A percentile compares a stretch with the other conserved stretches of the same genome.
phyloP scores from a whole-genome alignment of 768 basidiomycete species.

The Tulasnella sp. region DNA sequence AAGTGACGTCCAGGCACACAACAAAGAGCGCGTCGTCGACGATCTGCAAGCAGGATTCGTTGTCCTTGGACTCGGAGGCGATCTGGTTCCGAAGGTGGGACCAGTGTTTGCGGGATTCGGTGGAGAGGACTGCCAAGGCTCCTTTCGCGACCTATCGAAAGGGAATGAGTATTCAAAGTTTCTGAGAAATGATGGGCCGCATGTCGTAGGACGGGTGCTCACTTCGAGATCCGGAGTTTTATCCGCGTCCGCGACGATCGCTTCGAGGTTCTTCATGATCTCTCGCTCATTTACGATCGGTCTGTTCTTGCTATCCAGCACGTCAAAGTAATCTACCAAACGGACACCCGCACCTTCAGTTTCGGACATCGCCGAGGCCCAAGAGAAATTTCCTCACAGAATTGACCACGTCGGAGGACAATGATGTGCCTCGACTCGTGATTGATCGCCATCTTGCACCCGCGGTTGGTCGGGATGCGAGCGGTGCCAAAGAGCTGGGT shows the following conservation, averaged over 20 bases:
- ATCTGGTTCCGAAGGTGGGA: slow-evolving; percentile 59
- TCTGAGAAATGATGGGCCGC: too few species aligned
- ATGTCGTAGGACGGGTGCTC: too few species aligned
- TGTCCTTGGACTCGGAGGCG: slow-evolving; percentile 46
- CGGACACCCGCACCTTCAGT: too few species aligned
- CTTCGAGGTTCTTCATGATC: slow-evolving; percentile 77
- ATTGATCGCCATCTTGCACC: slow-evolving; percentile 77
- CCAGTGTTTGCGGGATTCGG: slow-evolving; percentile 92
- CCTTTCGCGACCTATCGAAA: slow-evolving; percentile 73
- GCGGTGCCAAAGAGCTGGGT: slow-evolving; percentile 81
- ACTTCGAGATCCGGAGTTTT: slow-evolving; percentile 58
- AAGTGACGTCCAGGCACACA: slow-evolving; percentile 79
- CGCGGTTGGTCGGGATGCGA: slow-evolving; percentile 81
- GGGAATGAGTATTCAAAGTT: too few species aligned
- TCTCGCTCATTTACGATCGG: slow-evolving; percentile 84
- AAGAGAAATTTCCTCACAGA: slow-evolving; percentile 57
- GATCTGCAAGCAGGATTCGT: slow-evolving; percentile 68
- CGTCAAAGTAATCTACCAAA: slow-evolving; percentile 83
- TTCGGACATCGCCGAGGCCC: too few species aligned
- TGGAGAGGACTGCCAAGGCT: slow-evolving; percentile 86
- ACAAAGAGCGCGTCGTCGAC: slow-evolving; percentile 87
- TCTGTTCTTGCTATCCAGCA: slow-evolving; percentile 68
- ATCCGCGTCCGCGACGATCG: slow-evolving; percentile 82
- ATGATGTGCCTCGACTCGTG: slow-evolving; percentile 69
- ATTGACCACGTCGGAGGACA: slow-evolving; percentile 81